Percentiles rank a stretch among this genome's conserved stretches.
These are phyloP conservation scores for Tricholomella constricta DNA, from an alignment of 768 basidiomycete genomes.

Conservation along the genomic window DNA sequence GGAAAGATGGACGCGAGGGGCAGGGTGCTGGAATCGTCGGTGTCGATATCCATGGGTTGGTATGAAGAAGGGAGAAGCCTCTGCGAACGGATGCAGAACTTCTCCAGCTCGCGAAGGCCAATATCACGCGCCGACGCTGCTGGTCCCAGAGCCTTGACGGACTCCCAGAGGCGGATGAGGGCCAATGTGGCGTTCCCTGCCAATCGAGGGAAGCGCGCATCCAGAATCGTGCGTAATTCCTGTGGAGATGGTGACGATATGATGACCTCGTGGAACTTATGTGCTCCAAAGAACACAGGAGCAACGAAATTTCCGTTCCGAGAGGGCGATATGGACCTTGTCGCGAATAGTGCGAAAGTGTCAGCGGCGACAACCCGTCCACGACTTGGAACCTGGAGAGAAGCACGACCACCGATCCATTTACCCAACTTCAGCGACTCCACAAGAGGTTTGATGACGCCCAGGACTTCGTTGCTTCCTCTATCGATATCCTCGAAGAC, in stretches of 20 bases:
- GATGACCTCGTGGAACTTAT: slow-evolving; percentile 77
- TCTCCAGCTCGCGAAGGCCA: slow-evolving; percentile 80
- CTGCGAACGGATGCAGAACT: slow-evolving; percentile 78
- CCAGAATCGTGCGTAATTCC: slow-evolving; percentile 74
- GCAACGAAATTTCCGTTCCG: slow-evolving; percentile 49
- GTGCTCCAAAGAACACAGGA: slow-evolving; percentile 80
- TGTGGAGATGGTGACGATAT: slow-evolving; percentile 59
- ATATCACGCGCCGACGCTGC: slow-evolving; percentile 57
- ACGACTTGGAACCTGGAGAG: slow-evolving; percentile 71
- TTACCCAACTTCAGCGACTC: slow-evolving; percentile 71
- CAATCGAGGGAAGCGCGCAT: slow-evolving; percentile 65
- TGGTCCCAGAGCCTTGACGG: slow-evolving; percentile 52
- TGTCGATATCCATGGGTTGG: slow-evolving; percentile 44
- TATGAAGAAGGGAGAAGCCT: slow-evolving; percentile 54
- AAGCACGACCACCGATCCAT: slow-evolving; percentile 73
- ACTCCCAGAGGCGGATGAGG: slow-evolving; percentile 72
- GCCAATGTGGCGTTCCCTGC: slow-evolving; percentile 46
- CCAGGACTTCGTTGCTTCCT: slow-evolving; percentile 87
- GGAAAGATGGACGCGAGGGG: slow-evolving; percentile 54
- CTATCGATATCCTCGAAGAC: slow-evolving; percentile 92
- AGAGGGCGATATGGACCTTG: slow-evolving; percentile 64
- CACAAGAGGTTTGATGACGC: slow-evolving; percentile 80
- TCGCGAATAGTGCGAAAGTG: slow-evolving; percentile 87
- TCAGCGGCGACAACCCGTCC: slow-evolving; percentile 76
- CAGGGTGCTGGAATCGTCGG: slow-evolving; percentile 20